Base-by-base conservation (phyloP, 1,139 yeast species). In the Yamadazyma dendronema region DNA sequence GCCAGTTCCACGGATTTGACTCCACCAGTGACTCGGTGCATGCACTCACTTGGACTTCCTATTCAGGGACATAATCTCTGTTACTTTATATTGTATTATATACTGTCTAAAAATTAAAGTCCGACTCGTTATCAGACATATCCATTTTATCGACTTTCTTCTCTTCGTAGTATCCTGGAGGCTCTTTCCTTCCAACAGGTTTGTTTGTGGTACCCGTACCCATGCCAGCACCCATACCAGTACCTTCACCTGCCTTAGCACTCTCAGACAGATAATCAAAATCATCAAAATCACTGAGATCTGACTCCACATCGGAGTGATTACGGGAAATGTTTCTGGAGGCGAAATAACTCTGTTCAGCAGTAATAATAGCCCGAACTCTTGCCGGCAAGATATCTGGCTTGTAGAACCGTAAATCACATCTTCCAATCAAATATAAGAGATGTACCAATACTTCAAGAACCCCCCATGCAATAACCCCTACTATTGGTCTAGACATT, bases 391-490 rank as follows among this genome's bases (percentile, higher is more conserved):
- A 62, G 11, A 55, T 49, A 52, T 69, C 74, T 30, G 76, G 75
- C 45, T 72, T 62, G 56, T 70, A 70, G 54, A 69, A 70, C 41
- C 76, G 53, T 45, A 70, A 61, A 48, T 70, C 76, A 25, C 66
- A 72, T 53, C 76, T 62, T 10, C 74, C 74, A 17, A 68, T 47
- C 34, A 70, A 52, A 45, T 67, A 69, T 26, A 67, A 47, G 4
- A 59, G 17, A 46, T 67, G 64, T 35, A 66, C 62, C 23, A 68
- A 45, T 10, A 48, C 44, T 50, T 70, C 75, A 28, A 65, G 59
- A 8, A 56, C 52, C 14, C 74, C 74, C 74, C 74, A 69, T 32
- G 55, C 46, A 9, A 66, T 53, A 46, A 64, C 67, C 57, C 65
- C 65, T 17, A 55, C 60, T 19, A 62, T 53, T 8, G 62, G 60